Conservation (phyloP, 2,329 filamentous ascomycete genomes). For the Dendrostoma leiphaemia region DNA sequence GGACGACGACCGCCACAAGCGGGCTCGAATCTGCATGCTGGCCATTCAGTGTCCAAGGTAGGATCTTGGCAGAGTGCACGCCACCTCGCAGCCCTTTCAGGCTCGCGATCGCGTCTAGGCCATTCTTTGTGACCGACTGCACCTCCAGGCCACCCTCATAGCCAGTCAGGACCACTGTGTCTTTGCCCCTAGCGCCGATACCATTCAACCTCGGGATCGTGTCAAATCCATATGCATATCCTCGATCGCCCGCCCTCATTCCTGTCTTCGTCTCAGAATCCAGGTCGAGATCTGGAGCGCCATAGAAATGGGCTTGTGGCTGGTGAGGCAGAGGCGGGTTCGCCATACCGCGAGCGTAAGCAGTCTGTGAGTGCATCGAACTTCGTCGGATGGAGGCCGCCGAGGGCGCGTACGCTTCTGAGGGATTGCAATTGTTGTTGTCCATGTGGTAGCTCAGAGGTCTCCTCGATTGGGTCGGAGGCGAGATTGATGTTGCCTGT, state of each 20-base stretch:
- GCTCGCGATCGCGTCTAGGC: slow-evolving; percentile 66
- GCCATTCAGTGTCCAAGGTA: slow-evolving; percentile 63
- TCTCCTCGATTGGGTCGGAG: slow-evolving; percentile 35
- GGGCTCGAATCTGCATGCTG: slow-evolving; percentile 61
- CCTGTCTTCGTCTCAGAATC: slow-evolving; percentile 47
- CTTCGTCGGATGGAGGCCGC: slow-evolving; percentile 40
- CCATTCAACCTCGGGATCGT: slow-evolving; percentile 45
- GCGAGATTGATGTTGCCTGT: slow-evolving; percentile 41
- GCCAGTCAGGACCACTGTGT: slow-evolving; percentile 65
- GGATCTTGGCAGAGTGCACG: slow-evolving; percentile 77
- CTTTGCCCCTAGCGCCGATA: slow-evolving; percentile 50
- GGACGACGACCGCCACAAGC: slow-evolving; percentile 74
- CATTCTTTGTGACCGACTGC: slow-evolving; percentile 69
- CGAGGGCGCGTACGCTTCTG: slow-evolving; percentile 38
- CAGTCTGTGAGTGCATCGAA: slow-evolving; percentile 50
- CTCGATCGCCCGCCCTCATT: slow-evolving; percentile 63
- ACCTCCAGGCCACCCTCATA: slow-evolving; percentile 79
- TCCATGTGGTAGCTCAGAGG: slow-evolving; percentile 57
- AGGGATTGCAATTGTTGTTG: slow-evolving; percentile 39
- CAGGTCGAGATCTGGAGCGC: slow-evolving; percentile 70
- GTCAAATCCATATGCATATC: slow-evolving; percentile 82
- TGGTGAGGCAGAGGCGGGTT: slow-evolving; percentile 72
- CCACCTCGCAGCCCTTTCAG: slow-evolving; percentile 77
- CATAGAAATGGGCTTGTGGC: slow-evolving; percentile 75
- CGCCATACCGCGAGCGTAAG: slow-evolving; percentile 41